Percentiles rank a stretch among this genome's conserved stretches.
Conservation (phyloP, 805 yeast species). For the Lachancea meyersii region DNA sequence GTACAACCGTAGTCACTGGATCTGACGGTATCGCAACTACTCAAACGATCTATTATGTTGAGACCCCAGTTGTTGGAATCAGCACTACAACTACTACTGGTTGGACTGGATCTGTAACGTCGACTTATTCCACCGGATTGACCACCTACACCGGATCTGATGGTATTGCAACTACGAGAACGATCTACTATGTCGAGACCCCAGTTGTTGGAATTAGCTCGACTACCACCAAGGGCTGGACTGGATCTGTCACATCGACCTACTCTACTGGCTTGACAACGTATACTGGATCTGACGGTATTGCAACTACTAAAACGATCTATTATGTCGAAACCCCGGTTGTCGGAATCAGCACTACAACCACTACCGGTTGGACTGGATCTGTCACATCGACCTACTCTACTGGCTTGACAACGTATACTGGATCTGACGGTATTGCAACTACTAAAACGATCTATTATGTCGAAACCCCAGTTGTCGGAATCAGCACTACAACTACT, state of each 20-base stretch:
- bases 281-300: conserved; percentile 12
- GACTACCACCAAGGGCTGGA: conserved; percentile 8
- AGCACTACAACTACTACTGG: conserved; percentile 11
- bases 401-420: conserved; percentile 8
- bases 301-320: conserved; percentile 11
- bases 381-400: conserved; percentile 8
- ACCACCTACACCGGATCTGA: conserved; percentile 3
- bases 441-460: conserved; percentile 13
- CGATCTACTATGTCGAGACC: conserved; percentile 8
- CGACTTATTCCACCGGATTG: conserved; percentile 5
- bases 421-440: conserved; percentile 10
- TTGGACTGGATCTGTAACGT: conserved; percentile 14
- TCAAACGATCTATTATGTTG: no score
- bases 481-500: conserved; percentile 3
- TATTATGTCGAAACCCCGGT: conserved; percentile 14
- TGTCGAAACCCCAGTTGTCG: conserved; percentile 12
- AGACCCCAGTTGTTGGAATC: no score
- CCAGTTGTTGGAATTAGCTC: conserved; percentile 4
- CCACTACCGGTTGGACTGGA: conserved; percentile 7
- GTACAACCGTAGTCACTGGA: not conserved
- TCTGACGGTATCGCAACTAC: conserved; percentile 4
- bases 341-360: not conserved
- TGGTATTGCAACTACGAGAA: conserved; percentile 6
- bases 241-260: conserved; percentile 11
- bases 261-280: conserved; percentile 9